A percentile compares a stretch with the other conserved stretches of the same genome.
These are phyloP conservation scores for Geotrichum reessii DNA, from an alignment of 1,139 yeast species.

Conservation along the genomic window DNA sequence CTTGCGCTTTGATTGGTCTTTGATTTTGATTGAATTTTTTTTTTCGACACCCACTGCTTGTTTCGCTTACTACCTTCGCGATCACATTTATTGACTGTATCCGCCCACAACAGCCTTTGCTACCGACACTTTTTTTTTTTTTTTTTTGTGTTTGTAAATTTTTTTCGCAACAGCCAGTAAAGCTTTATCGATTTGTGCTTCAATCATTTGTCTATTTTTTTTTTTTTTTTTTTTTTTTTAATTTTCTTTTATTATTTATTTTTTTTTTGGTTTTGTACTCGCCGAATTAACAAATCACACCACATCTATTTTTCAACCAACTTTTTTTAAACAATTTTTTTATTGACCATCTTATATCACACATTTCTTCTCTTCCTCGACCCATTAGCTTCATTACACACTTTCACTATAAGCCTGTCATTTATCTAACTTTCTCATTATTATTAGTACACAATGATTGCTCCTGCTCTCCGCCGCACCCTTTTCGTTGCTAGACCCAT, in stretches of 20 bases:
- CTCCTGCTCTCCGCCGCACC: constrained; percentile 23
- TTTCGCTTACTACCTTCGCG: neutral
- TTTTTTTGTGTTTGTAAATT: neutral
- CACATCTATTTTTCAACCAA: constrained; percentile 1
- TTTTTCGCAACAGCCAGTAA: neutral
- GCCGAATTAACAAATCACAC: constrained; percentile 5
- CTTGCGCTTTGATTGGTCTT: neutral
- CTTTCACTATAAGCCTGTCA: neutral
- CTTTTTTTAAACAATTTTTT: neutral
- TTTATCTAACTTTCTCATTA: neutral
- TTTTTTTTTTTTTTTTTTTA: neutral
- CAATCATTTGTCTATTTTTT: neutral
- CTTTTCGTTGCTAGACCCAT: constrained; percentile 21
- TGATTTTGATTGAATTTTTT: neutral
- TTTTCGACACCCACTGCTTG: neutral
- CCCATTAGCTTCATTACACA: neutral
- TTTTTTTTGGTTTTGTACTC: neutral
- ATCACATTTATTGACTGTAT: neutral
- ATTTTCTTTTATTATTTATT: neutral
- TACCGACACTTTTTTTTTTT: neutral
- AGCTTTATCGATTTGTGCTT: neutral
- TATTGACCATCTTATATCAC: neutral
- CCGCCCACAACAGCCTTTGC: neutral
- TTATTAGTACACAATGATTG: constrained; percentile 18
- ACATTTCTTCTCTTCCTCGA: neutral